These are phyloP conservation scores for Debaryomyces robertsiae DNA, from an alignment of 1,139 yeast genomes.

Conservation along the genomic window DNA sequence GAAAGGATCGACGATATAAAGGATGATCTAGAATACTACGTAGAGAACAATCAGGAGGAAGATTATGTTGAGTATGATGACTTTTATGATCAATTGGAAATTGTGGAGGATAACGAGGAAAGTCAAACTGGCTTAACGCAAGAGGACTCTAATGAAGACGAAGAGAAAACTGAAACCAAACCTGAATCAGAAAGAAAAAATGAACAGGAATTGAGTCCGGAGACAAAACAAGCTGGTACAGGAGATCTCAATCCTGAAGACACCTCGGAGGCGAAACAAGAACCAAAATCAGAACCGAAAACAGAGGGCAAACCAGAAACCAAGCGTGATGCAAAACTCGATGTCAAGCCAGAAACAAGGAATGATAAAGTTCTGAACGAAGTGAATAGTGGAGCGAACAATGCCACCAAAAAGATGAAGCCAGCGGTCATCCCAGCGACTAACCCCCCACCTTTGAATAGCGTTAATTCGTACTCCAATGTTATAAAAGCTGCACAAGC, in stretches of 20 bases:
- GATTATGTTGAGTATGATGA: conserved; percentile 96
- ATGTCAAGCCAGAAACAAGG: conserved; percentile 11
- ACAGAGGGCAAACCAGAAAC: conserved; percentile 10
- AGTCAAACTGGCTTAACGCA: conserved; percentile 46
- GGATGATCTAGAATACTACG: conserved; percentile 92
- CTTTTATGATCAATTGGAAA: conserved; percentile 82
- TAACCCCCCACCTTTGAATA: conserved; percentile 20
- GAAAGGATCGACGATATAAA: conserved; percentile 77
- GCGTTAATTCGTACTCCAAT: conserved; percentile 23
- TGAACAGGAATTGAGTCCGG: conserved; percentile 12
- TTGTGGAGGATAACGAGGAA: conserved; percentile 55
- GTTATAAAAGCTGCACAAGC: conserved; percentile 23
- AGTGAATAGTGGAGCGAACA: conserved; percentile 2
- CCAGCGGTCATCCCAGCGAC: conserved; percentile 19
- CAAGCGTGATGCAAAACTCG: conserved; percentile 11
- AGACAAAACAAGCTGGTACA: conserved; percentile 13
- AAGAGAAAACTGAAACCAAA: neutral
- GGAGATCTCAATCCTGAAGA: conserved; percentile 1
- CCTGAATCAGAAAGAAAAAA: neutral
- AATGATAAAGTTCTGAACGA: conserved; percentile 8
- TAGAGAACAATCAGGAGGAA: conserved; percentile 93
- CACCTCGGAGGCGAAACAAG: conserved; percentile 8
- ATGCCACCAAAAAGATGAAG: conserved; percentile 17
- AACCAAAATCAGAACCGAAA: conserved; percentile 12
- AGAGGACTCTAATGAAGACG: conserved; percentile 23